These are phyloP conservation scores for Didymella segeticola DNA, from an alignment of 2,329 filamentous ascomycete genomes.

Conservation along the genomic window DNA sequence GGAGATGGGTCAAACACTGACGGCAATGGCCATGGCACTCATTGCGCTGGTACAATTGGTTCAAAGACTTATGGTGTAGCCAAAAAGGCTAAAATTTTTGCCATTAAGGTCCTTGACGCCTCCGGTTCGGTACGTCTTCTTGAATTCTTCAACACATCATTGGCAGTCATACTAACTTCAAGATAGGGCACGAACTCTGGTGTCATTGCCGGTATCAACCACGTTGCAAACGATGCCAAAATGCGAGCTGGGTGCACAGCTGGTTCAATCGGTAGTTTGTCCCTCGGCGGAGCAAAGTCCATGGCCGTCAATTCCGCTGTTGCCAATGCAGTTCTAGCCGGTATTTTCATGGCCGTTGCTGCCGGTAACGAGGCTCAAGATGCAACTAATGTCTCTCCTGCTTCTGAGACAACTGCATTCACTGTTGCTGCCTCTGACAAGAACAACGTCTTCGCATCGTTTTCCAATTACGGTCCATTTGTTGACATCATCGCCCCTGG, in stretches of 20 bases:
- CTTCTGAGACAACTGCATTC: slow-evolving; percentile 48
- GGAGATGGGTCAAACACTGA: slow-evolving; percentile 46
- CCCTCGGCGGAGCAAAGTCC: slow-evolving; percentile 49
- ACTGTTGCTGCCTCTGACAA: slow-evolving; percentile 52
- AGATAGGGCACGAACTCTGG: slow-evolving; percentile 49
- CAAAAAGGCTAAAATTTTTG: slow-evolving; percentile 49
- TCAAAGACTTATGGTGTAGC: slow-evolving; percentile 49
- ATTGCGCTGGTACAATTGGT: slow-evolving; percentile 48
- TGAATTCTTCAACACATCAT: neutral
- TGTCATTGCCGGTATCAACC: slow-evolving; percentile 51
- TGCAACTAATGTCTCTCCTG: slow-evolving; percentile 46
- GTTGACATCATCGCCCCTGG: slow-evolving; percentile 52
- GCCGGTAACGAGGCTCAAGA: slow-evolving; percentile 48
- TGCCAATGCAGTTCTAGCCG: slow-evolving; percentile 43
- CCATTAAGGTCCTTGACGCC: slow-evolving; percentile 50
- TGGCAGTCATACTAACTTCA: slow-evolving; percentile 10
- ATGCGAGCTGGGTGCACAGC: slow-evolving; percentile 45
- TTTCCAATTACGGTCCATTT: slow-evolving; percentile 50
- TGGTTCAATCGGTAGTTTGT: slow-evolving; percentile 49
- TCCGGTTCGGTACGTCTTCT: slow-evolving; percentile 40
- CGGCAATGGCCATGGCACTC: slow-evolving; percentile 51
- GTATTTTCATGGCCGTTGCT: slow-evolving; percentile 51
- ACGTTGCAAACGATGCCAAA: slow-evolving; percentile 40
- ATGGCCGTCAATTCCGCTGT: slow-evolving; percentile 49
- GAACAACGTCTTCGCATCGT: slow-evolving; percentile 44